These are phyloP conservation scores for Talaromyces ruber DNA, from an alignment of 495 filamentous ascomycete genomes.

Conservation along the genomic window DNA sequence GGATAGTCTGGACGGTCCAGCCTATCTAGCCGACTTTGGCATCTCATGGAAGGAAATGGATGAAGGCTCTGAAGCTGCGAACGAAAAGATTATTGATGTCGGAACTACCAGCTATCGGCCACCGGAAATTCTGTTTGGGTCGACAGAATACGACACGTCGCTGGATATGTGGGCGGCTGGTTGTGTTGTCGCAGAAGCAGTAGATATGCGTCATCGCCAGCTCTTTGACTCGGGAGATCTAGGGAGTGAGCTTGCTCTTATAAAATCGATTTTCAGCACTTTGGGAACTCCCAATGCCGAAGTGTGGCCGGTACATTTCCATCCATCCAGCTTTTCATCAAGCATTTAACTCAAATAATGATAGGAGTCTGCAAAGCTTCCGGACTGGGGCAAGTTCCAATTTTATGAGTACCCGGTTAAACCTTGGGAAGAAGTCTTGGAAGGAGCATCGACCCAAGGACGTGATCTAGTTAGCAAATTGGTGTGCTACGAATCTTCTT, in stretches of 20 bases:
- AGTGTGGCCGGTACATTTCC: conserved; percentile 59
- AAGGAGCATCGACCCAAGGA: conserved; percentile 35
- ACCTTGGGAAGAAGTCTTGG: conserved; percentile 46
- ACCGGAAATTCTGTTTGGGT: conserved; percentile 86
- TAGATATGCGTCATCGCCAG: conserved; percentile 35
- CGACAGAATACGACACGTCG: conserved; percentile 53
- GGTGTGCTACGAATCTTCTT: conserved; percentile 47
- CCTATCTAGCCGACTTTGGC: conserved; percentile 83
- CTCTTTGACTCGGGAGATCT: conserved; percentile 82
- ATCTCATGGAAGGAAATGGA: conserved; percentile 71
- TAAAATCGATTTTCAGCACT: conserved; percentile 82
- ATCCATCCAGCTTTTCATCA: not conserved
- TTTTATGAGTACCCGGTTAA: conserved; percentile 45
- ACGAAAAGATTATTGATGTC: conserved; percentile 79
- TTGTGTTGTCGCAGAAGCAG: conserved; percentile 63
- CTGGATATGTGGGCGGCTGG: conserved; percentile 92
- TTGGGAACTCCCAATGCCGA: conserved; percentile 73
- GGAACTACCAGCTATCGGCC: conserved; percentile 87
- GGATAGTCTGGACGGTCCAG: conserved; percentile 54
- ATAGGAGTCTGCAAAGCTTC: conserved; percentile 46
- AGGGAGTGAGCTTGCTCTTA: conserved; percentile 84
- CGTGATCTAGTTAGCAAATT: conserved; percentile 46
- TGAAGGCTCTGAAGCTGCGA: conserved; percentile 48
- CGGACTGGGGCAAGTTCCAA: conserved; percentile 60
- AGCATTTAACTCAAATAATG: conserved; percentile 3